Evolutionary conservation across 208 protist species (phyloP).

Genomic region (Crithidia sp.): DNA sequence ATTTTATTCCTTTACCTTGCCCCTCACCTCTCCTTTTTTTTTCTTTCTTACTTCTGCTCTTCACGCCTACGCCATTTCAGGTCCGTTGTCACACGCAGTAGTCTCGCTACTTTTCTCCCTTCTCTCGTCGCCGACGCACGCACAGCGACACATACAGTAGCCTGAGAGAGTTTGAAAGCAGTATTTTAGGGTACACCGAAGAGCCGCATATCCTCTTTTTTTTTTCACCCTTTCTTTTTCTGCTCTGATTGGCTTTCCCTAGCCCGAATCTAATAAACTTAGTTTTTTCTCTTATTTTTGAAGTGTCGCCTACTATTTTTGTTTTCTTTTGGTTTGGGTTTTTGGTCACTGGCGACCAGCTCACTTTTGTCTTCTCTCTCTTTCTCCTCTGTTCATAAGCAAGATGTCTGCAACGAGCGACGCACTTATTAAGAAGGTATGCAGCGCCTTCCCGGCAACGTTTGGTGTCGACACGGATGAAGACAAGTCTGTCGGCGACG

Average conservation of each 20-base stretch:
- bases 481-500: neutral
- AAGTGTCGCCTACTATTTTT: slow-evolving; percentile 5
- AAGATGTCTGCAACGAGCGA: slow-evolving; percentile 36
- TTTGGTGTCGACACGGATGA: slow-evolving; percentile 40
- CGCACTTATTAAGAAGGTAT: slow-evolving; percentile 43
- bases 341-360: neutral
- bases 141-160: too few relatives aligned
- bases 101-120: neutral
- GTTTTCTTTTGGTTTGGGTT: slow-evolving; percentile 13
- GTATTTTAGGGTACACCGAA: too few relatives aligned
- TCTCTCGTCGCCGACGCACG: neutral
- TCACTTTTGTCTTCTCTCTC: neutral
- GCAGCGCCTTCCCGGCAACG: slow-evolving; percentile 40
- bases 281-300: neutral
- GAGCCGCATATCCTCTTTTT: too few relatives aligned
- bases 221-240: too few relatives aligned
- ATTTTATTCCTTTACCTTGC: too few relatives aligned
- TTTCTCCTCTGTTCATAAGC: neutral
- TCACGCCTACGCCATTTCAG: too few relatives aligned
- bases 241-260: too few relatives aligned
- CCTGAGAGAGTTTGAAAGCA: too few relatives aligned
- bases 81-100: too few relatives aligned
- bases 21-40: too few relatives aligned
- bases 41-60: too few relatives aligned
- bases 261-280: too few relatives aligned